Percentiles rank a stretch among this genome's conserved stretches.
These are phyloP conservation scores for Fistulifera pelliculosa DNA, from an alignment of 108 stramenopile species.

Conservation along the genomic window DNA sequence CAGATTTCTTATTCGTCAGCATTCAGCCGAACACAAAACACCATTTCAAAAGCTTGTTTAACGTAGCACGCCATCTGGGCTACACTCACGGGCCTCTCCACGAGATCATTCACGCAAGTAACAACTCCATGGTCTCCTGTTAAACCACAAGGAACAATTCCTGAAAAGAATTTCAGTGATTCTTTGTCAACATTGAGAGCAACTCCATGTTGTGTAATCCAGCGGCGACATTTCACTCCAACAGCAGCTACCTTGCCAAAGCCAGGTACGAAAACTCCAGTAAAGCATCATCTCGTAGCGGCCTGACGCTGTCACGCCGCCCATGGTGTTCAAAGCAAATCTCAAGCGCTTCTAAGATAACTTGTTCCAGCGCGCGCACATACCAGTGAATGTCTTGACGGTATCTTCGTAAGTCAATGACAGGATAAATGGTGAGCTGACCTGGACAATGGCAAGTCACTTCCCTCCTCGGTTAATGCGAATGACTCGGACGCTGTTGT, in stretches of 20 bases:
- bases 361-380: slow-evolving; percentile 88
- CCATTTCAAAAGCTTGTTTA: slow-evolving; percentile 48
- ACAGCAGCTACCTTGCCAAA: slow-evolving; percentile 87
- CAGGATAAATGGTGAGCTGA: slow-evolving; percentile 91
- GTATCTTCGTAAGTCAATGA: slow-evolving; percentile 84
- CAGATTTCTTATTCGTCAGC: no score
- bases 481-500: slow-evolving; percentile 35
- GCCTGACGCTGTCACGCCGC: background rate
- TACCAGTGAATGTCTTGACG: slow-evolving; percentile 97
- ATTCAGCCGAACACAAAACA: slow-evolving; percentile 9
- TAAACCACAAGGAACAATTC: slow-evolving; percentile 82
- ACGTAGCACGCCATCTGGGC: slow-evolving; percentile 38
- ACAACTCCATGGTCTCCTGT: slow-evolving; percentile 46
- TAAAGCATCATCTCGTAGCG: slow-evolving; percentile 47
- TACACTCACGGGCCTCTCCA: slow-evolving; percentile 38
- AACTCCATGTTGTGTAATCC: slow-evolving; percentile 97
- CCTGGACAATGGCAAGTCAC: slow-evolving; percentile 98
- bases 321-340: background rate
- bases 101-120: slow-evolving; percentile 60
- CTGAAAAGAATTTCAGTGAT: slow-evolving; percentile 53
- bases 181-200: slow-evolving; percentile 83
- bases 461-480: slow-evolving; percentile 95
- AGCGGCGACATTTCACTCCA: slow-evolving; percentile 84
- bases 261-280: slow-evolving; percentile 86
- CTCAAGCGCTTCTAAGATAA: slow-evolving; percentile 58